phyloP scores from a whole-genome alignment of 768 basidiomycete species.

The Lyophyllum decastes region DNA sequence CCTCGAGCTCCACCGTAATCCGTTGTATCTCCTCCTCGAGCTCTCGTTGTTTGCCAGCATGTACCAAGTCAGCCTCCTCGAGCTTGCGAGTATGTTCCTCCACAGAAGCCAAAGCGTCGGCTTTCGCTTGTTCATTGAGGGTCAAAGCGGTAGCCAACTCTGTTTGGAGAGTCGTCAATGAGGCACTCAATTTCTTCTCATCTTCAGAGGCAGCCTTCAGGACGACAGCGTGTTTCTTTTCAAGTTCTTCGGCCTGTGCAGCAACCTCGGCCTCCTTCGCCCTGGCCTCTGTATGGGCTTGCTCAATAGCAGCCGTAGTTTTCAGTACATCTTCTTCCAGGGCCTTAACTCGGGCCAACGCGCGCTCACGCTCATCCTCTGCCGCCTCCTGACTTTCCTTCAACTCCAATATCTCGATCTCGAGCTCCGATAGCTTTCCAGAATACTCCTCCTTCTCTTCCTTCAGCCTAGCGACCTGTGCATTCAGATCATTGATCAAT shows the following conservation, averaged over 20 bases:
- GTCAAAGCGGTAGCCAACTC: conserved; percentile 46
- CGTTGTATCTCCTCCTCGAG: conserved; percentile 55
- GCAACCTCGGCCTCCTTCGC: conserved; percentile 48
- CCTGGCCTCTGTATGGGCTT: conserved; percentile 46
- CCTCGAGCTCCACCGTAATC: conserved; percentile 67
- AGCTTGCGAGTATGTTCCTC: conserved; percentile 51
- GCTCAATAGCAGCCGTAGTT: conserved; percentile 47
- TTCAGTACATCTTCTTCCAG: conserved; percentile 57
- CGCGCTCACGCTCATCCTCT: conserved; percentile 57
- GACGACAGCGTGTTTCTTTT: conserved; percentile 46
- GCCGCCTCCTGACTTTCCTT: conserved; percentile 68
- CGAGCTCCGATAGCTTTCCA: conserved; percentile 74
- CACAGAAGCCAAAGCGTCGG: conserved; percentile 42
- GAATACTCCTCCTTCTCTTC: conserved; percentile 71
- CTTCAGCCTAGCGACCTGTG: conserved; percentile 54
- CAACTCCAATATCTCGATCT: conserved; percentile 78
- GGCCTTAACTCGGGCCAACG: conserved; percentile 44
- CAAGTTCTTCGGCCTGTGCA: conserved; percentile 38
- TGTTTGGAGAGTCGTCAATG: conserved; percentile 45
- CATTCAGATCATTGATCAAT: conserved; percentile 41
- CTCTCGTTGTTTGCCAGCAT: conserved; percentile 50
- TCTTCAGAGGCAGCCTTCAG: conserved; percentile 45
- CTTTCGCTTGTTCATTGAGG: conserved; percentile 50
- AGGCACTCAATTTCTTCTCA: conserved; percentile 41
- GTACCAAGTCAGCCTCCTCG: conserved; percentile 51